Evolutionary conservation across 192 early-diverging fungal species (phyloP).

Genomic region (Obelidium mucronatum): DNA sequence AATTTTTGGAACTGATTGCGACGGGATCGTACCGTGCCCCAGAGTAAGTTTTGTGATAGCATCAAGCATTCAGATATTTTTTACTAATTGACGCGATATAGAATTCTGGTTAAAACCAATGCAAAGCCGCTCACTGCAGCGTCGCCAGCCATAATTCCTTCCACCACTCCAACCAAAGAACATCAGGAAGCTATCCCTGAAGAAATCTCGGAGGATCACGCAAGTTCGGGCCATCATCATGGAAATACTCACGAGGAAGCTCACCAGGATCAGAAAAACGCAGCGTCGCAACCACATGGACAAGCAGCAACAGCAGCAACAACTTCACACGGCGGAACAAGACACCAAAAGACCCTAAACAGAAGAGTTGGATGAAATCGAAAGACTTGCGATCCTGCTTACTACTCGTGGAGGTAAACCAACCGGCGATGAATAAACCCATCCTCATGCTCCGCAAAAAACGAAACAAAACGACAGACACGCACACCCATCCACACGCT

Average conservation of each 20-base stretch:
- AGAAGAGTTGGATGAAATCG: conserved; percentile 24
- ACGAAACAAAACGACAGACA: not conserved
- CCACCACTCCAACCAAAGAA: not conserved
- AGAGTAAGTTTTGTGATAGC: no score
- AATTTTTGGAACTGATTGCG: conserved; percentile 25
- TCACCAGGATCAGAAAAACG: not conserved
- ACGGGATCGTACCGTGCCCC: not conserved
- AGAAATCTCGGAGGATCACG: not conserved
- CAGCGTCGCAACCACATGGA: no score
- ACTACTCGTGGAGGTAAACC: no score
- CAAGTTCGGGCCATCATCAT: not conserved
- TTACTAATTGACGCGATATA: no score
- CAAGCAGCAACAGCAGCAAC: not conserved
- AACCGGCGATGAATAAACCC: not conserved
- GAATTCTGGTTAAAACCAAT: no score
- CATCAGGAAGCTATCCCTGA: not conserved
- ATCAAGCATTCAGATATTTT: no score
- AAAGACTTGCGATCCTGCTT: conserved; percentile 20
- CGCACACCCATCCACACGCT: conserved; percentile 10
- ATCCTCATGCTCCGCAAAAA: not conserved
- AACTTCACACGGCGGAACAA: not conserved
- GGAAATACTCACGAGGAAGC: not conserved
- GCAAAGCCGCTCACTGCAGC: no score
- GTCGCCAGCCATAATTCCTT: no score
- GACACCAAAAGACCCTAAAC: not conserved